Evolutionary conservation across 163 green algal genomes (phyloP).

Genomic region (Chloroidium sp.): DNA sequence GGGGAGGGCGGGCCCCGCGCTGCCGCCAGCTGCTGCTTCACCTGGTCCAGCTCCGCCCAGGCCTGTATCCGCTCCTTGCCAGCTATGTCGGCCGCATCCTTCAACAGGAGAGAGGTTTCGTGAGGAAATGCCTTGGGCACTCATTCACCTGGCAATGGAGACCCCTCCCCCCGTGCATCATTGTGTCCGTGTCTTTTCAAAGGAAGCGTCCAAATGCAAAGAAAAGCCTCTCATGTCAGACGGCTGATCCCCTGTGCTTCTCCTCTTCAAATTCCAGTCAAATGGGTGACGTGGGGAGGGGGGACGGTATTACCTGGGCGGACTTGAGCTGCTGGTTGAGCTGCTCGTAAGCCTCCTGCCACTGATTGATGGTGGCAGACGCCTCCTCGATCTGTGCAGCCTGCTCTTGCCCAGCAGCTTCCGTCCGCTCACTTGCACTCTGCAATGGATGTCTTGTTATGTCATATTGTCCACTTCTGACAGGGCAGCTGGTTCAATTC

Average conservation of each 20-base stretch:
- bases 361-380: constrained; percentile 7
- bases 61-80: not conserved
- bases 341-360: constrained; percentile 18
- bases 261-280: not conserved
- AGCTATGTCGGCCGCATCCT: constrained; percentile 1
- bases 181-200: not conserved
- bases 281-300: not conserved
- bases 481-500: too few relatives aligned
- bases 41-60: not conserved
- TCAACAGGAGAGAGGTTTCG: too few relatives aligned
- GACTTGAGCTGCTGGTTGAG: constrained; percentile 13
- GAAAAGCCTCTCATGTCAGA: not conserved
- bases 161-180: not conserved
- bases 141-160: not conserved
- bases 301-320: constrained; percentile 2
- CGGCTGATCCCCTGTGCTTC: not conserved
- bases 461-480: too few relatives aligned
- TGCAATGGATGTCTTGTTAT: not conserved
- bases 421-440: not conserved
- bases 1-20: not conserved
- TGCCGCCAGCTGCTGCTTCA: not conserved
- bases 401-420: not conserved
- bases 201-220: not conserved
- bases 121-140: too few relatives aligned
- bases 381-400: not conserved